These are phyloP conservation scores for Paecilomyces fulvus DNA, from an alignment of 2,329 filamentous ascomycete species.

Conservation along the genomic window DNA sequence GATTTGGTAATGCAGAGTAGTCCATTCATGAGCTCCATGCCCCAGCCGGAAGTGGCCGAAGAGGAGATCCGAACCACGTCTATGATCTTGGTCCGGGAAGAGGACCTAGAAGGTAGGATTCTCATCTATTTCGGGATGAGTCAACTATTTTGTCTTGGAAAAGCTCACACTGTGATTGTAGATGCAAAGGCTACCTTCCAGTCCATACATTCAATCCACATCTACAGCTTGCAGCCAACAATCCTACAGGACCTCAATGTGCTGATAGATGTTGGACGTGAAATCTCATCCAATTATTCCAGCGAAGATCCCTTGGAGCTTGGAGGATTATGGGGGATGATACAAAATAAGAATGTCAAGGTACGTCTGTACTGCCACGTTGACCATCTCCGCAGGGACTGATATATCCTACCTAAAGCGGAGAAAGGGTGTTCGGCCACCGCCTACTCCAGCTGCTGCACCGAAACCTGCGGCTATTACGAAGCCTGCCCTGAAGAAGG, in stretches of 20 bases:
- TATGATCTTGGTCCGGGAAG: constrained; percentile 62
- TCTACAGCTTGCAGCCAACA: constrained; percentile 74
- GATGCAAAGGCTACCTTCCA: constrained; percentile 61
- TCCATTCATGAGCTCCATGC: constrained; percentile 59
- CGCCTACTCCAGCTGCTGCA: constrained; percentile 19
- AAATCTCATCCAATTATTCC: constrained; percentile 49
- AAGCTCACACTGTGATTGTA: constrained; percentile 25
- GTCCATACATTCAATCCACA: constrained; percentile 67
- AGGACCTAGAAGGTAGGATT: constrained; percentile 57
- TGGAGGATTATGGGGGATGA: constrained; percentile 61
- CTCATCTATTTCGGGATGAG: neutral
- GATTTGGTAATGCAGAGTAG: constrained; percentile 56
- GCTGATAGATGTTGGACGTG: constrained; percentile 60
- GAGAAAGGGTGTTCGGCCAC: constrained; percentile 38
- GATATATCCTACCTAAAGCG: constrained; percentile 27
- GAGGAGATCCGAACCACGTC: constrained; percentile 49
- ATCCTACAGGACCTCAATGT: constrained; percentile 63
- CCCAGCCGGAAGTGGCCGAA: constrained; percentile 42
- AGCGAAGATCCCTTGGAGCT: constrained; percentile 52
- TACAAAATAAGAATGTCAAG: constrained; percentile 63
- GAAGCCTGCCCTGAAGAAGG: constrained; percentile 25
- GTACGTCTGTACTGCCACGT: constrained; percentile 19
- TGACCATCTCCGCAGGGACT: neutral
- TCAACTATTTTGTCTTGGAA: neutral
- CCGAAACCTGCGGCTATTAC: constrained; percentile 28